A percentile compares a stretch with the other conserved stretches of the same genome.
Evolutionary conservation across 2,329 filamentous ascomycete genomes (phyloP).

Genomic region (Penicillium sp.): DNA sequence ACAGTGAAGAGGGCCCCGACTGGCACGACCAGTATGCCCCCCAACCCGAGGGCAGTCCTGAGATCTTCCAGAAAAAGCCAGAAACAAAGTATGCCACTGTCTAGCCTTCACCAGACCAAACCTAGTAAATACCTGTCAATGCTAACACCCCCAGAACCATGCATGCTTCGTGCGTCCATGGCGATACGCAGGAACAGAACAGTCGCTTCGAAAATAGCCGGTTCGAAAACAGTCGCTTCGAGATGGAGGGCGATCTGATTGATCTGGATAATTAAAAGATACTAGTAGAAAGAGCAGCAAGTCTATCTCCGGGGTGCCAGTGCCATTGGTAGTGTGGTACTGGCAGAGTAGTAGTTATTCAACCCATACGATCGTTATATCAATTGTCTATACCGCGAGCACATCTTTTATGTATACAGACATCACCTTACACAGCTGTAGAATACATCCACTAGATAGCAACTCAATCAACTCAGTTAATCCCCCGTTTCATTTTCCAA

Average conservation of each 20-base stretch:
- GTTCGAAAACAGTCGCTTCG: background rate
- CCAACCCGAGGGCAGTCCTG: background rate
- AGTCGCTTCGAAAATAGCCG: too few species aligned
- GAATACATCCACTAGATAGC: background rate
- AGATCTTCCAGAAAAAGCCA: background rate
- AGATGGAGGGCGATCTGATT: background rate
- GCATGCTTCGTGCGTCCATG: background rate
- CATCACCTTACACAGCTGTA: background rate
- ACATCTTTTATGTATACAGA: too few species aligned
- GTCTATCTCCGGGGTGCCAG: background rate
- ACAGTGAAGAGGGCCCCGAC: background rate
- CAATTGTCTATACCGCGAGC: too few species aligned
- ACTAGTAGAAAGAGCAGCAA: background rate
- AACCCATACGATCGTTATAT: constrained; percentile 4
- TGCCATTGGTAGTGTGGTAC: background rate
- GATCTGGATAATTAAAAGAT: background rate
- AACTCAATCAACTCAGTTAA: background rate
- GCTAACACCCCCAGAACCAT: background rate
- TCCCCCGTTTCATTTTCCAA: constrained; percentile 38
- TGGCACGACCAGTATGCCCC: background rate
- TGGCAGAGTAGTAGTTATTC: background rate
- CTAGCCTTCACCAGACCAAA: too few species aligned
- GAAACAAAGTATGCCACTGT: background rate
- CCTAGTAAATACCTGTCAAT: too few species aligned
- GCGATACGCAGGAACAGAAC: background rate